A percentile compares a stretch with the other conserved stretches of the same genome.
Conservation (phyloP, 2,329 filamentous ascomycete genomes). For the Teratosphaeria gauchensis region DNA sequence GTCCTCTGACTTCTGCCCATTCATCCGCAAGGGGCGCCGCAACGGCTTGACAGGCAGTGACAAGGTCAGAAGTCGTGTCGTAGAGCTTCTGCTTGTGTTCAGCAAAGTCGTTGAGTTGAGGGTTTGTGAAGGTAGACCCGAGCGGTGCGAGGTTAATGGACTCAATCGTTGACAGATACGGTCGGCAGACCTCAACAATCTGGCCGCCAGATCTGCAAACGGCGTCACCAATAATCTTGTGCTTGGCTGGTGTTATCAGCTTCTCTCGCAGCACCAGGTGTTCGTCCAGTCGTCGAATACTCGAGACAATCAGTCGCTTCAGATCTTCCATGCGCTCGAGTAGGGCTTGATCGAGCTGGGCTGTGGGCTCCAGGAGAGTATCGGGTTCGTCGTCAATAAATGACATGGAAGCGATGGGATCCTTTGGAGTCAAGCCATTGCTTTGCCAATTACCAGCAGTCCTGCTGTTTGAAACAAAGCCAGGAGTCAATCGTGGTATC, state of each 20-base stretch:
- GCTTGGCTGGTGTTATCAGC: constrained; percentile 66
- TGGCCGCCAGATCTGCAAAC: constrained; percentile 69
- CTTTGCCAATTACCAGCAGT: constrained; percentile 80
- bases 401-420: constrained; percentile 53
- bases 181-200: constrained; percentile 79
- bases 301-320: constrained; percentile 74
- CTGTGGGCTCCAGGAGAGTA: constrained; percentile 58
- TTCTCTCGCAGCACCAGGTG: constrained; percentile 69
- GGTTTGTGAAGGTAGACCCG: constrained; percentile 68
- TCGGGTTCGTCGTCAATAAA: constrained; percentile 86
- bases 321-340: constrained; percentile 78
- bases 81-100: constrained; percentile 89
- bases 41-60: constrained; percentile 83
- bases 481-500: constrained; percentile 83
- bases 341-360: constrained; percentile 63
- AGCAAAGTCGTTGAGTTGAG: constrained; percentile 77
- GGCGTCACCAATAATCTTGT: constrained; percentile 71
- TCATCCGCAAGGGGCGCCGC: constrained; percentile 86
- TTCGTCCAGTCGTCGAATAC: constrained; percentile 79
- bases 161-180: constrained; percentile 83
- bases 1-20: constrained; percentile 86
- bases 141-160: constrained; percentile 80
- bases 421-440: constrained; percentile 53
- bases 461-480: constrained; percentile 79
- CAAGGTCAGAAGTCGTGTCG: constrained; percentile 81